phyloP scores from a whole-genome alignment of 192 early-diverging fungal species.

The Chytriomyces confervae region DNA sequence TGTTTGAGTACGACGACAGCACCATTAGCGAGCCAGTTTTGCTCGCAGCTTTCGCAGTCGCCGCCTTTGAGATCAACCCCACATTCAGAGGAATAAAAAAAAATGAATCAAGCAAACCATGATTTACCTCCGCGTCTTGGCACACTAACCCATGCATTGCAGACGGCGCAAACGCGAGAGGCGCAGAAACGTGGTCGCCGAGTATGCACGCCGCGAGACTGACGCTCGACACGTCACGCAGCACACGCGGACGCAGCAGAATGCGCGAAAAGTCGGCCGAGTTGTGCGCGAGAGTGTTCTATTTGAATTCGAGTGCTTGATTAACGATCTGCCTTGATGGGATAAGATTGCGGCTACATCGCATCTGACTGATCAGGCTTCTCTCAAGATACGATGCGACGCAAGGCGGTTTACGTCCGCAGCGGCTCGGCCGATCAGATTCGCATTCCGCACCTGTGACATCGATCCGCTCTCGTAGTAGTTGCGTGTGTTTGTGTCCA shows the following conservation, averaged over 20 bases:
- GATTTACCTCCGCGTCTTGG: slow-evolving; percentile 65
- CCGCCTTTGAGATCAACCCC: slow-evolving; percentile 18
- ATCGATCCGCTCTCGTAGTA: slow-evolving; percentile 17
- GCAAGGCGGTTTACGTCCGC: not conserved
- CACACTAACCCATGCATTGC: slow-evolving; percentile 79
- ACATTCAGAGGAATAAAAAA: not conserved
- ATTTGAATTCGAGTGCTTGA: too few species aligned
- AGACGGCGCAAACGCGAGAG: slow-evolving; percentile 79
- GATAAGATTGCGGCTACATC: too few species aligned
- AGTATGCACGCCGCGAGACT: slow-evolving; percentile 32
- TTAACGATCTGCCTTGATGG: too few species aligned
- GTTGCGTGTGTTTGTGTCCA: slow-evolving; percentile 9
- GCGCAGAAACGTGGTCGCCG: slow-evolving; percentile 50
- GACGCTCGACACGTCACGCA: slow-evolving; percentile 21
- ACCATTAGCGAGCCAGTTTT: slow-evolving; percentile 56
- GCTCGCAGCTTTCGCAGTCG: slow-evolving; percentile 32
- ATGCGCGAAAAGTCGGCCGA: slow-evolving; percentile 63
- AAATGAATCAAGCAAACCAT: not conserved
- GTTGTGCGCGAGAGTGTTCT: slow-evolving; percentile 70
- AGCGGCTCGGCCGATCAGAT: not conserved
- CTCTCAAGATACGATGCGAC: not conserved
- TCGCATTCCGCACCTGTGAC: too few species aligned
- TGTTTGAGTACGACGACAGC: slow-evolving; percentile 69
- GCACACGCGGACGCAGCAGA: slow-evolving; percentile 53
- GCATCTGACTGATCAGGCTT: too few species aligned